Base-by-base conservation (phyloP, 495 filamentous ascomycete genomes). In the Viridothelium virens region DNA sequence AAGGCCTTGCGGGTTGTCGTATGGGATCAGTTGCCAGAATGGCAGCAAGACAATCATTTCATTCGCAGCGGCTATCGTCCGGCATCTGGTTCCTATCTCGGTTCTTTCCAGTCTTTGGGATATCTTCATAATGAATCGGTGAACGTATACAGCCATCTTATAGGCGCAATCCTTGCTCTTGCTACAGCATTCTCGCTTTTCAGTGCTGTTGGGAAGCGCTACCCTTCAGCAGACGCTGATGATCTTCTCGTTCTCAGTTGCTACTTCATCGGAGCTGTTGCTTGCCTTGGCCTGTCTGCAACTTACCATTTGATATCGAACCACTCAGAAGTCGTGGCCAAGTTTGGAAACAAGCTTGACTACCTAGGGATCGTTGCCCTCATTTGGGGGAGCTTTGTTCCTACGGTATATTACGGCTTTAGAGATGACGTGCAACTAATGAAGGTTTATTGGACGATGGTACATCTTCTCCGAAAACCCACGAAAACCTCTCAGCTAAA, bases 111-210 rank as follows among this genome's bases (percentile, higher is more conserved):
- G 39, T 89, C 86, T 37, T 77, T 91, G 67, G 76, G 80, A 61
- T 90, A 91, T 75, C 69, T 92, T n/a, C 90, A 97, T 79, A 97
- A 96, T 77, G 91, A 97, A 75, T 86, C 84, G n/a, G 88, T 97
- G 67, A 97, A 97, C 76, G 93, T 96, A 72, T 96, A 92, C 77
- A 86, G 89, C 2, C 93, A 97, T 76, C 83, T 96, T 5, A 70
- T 94, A 31, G 87, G 87, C 59, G 79, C 86, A 14, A 61, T 87
- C 4, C 39, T 73, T 25, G 83, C 85, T 65, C 67, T 81, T 25
- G 67, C 79, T 16, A 67, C 76, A 1, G 79, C 74, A 0, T 18
- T 71, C 36, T 46, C 78, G 41, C 74, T 88, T 4, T 80, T 87
- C 73, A 71, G 69, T 6, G 68, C 69, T 12, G 74, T 91, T 39